Evolutionary conservation across 352 stramenopile genomes (phyloP).

Genomic region (Blastocystis sp.): DNA sequence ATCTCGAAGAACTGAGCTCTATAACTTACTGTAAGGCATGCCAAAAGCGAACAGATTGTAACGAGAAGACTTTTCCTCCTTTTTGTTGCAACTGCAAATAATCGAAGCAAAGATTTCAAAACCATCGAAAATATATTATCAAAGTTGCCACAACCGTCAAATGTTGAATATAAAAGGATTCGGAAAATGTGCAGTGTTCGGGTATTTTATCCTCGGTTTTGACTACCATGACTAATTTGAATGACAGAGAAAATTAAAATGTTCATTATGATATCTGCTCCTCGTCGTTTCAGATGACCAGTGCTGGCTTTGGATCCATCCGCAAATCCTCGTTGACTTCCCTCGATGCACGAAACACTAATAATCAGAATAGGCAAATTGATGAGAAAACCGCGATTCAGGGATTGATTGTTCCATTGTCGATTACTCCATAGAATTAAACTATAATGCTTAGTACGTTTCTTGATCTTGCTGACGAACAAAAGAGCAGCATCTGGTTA

Average conservation of each 20-base stretch:
- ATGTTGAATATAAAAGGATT: neutral
- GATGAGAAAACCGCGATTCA: neutral
- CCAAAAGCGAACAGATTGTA: neutral
- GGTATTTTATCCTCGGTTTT: neutral
- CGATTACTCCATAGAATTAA: neutral
- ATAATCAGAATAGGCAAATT: neutral
- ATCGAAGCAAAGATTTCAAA: neutral
- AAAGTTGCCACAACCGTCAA: neutral
- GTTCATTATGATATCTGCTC: neutral
- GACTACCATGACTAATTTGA: too few relatives aligned
- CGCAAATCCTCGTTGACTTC: conserved; percentile 51
- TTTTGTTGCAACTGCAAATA: neutral
- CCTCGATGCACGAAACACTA: neutral
- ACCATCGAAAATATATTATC: neutral
- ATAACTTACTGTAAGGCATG: neutral
- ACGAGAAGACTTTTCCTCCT: neutral
- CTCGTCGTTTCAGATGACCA: neutral
- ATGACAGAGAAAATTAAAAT: neutral
- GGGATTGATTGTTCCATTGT: neutral
- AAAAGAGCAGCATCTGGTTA: neutral
- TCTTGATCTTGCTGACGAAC: neutral
- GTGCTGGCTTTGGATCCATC: neutral
- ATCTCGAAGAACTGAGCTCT: neutral
- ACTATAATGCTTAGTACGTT: conserved; percentile 7
- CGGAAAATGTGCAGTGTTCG: neutral